Percentiles rank a stretch among this genome's conserved stretches.
phyloP scores from a whole-genome alignment of 169 alveolate species.

The Plasmodium gonderi region DNA sequence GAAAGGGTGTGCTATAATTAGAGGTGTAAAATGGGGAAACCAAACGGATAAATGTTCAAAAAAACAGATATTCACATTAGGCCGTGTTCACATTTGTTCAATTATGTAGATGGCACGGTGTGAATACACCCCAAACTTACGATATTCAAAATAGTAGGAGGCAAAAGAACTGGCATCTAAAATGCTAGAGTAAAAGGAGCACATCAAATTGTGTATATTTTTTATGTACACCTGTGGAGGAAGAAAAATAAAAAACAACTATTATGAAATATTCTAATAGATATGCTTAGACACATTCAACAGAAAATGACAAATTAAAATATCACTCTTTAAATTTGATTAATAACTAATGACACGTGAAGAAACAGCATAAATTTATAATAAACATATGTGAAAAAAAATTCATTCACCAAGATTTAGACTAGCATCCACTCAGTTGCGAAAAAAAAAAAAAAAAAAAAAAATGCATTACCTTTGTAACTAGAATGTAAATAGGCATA shows the following conservation, averaged over 20 bases:
- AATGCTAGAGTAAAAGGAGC: constrained; percentile 74
- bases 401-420: not conserved
- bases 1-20: not conserved
- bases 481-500: constrained; percentile 69
- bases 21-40: not conserved
- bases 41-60: not conserved
- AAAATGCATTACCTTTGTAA: constrained; percentile 47
- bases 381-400: too few relatives aligned
- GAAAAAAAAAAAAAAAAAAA: not conserved
- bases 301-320: not conserved
- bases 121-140: not conserved
- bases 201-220: constrained; percentile 73
- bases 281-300: not conserved
- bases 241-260: not conserved
- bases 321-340: constrained; percentile 15
- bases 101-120: not conserved
- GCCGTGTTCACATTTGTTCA: not conserved
- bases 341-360: too few relatives aligned
- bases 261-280: not conserved
- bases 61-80: too few relatives aligned
- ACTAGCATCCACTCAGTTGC: not conserved
- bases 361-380: not conserved
- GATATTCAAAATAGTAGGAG: constrained; percentile 69
- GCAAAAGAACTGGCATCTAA: constrained; percentile 74
- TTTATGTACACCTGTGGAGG: constrained; percentile 62